A percentile compares a stretch with the other conserved stretches of the same genome.
phyloP scores from a whole-genome alignment of 805 yeast genomes.

The Scheffersomyces amazonensis region DNA sequence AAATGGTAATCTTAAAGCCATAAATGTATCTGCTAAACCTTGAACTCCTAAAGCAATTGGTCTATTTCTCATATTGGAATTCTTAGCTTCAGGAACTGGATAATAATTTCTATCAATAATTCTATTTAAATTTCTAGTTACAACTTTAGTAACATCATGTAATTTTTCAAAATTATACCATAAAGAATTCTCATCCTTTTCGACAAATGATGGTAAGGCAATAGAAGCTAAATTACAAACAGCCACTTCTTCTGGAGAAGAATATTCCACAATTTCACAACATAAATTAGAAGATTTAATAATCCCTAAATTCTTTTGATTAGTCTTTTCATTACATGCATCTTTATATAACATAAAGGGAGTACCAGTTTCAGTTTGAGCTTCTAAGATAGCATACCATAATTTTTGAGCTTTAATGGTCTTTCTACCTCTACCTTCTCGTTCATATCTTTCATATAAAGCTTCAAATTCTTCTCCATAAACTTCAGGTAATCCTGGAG shows the following conservation, averaged over 20 bases:
- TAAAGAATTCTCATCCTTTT: constrained; percentile 35
- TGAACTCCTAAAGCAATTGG: constrained; percentile 65
- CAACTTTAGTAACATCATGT: constrained; percentile 53
- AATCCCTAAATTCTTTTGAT: constrained; percentile 58
- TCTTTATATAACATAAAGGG: constrained; percentile 65
- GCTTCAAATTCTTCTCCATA: constrained; percentile 56
- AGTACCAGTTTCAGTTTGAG: constrained; percentile 65
- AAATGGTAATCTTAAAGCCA: constrained; percentile 54
- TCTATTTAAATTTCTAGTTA: constrained; percentile 53
- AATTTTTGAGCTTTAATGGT: constrained; percentile 58
- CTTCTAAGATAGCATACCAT: constrained; percentile 59
- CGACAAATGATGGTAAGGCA: constrained; percentile 56
- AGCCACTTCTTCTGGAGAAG: constrained; percentile 56
- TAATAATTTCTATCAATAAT: constrained; percentile 56
- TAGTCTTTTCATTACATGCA: constrained; percentile 57
- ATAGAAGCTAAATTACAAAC: constrained; percentile 62
- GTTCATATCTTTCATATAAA: constrained; percentile 51
- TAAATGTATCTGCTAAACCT: constrained; percentile 59
- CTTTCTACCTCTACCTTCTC: constrained; percentile 46
- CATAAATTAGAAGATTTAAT: constrained; percentile 62
- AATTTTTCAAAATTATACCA: constrained; percentile 57
- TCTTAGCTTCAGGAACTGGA: constrained; percentile 54
- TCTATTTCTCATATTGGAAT: constrained; percentile 55
- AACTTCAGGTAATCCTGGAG: constrained; percentile 52
- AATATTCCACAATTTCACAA: constrained; percentile 62